These are phyloP conservation scores for Suaeda aralocaspica DNA, from an alignment of 148 eudicot species.

Conservation along the genomic window DNA sequence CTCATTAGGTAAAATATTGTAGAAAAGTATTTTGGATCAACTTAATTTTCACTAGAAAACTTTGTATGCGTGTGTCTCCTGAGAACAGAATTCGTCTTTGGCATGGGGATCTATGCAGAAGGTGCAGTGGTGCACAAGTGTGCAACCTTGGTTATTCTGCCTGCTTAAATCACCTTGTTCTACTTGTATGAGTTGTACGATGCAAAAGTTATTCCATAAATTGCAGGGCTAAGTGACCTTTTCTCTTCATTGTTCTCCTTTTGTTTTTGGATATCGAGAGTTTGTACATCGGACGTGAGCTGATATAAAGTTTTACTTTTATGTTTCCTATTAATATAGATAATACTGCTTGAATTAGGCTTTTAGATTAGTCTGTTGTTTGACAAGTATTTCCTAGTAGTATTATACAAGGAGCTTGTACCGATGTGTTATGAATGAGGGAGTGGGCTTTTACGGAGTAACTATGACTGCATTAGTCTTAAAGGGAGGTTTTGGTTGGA, in stretches of 20 bases:
- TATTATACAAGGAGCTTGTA: neutral
- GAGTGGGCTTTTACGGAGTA: neutral
- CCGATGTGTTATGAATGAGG: no score
- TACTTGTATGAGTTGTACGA: neutral
- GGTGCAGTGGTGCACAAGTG: neutral
- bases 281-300: neutral
- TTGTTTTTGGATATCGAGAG: neutral
- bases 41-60: neutral
- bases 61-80: neutral
- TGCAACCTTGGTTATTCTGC: neutral
- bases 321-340: neutral
- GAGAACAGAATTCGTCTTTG: neutral
- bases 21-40: no score
- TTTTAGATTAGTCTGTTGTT: neutral
- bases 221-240: neutral
- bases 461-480: neutral
- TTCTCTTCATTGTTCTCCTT: neutral
- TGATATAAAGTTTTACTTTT: neutral
- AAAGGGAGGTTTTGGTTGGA: constrained; percentile 1
- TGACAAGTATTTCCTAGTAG: neutral
- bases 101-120: neutral
- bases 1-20: neutral
- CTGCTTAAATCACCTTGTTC: neutral
- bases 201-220: neutral
- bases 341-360: neutral